Evolutionary conservation across 495 filamentous ascomycete species (phyloP), one percentile per base, ranked within the genome.

Genomic region (Penicillium cataractarum): DNA sequence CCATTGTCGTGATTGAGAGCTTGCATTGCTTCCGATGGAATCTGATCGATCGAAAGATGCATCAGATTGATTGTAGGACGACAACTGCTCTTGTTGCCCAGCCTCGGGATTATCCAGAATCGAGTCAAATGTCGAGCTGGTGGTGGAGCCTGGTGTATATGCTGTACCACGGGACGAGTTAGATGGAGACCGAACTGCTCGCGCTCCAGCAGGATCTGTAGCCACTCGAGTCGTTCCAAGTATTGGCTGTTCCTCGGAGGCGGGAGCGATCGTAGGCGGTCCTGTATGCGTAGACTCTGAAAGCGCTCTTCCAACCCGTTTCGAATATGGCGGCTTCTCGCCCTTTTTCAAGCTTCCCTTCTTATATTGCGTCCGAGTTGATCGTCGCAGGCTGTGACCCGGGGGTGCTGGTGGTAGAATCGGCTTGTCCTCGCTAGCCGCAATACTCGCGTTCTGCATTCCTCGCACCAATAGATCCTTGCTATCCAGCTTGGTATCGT

Each of bases 301-400:
- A 3, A 80, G 58, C 19, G 67, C 68, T 57, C 85, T 83, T 4
- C 82, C 86, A 42, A 86, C 79, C 57, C 95, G 82, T 74, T 91
- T 95, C 0, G 92, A 89, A 64, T 92, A 90, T 27, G 90, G 87
- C 6, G 85, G 82, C 55, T 89, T 83, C 66, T 94, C 90, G 48
- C 90, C 90, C 70, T 90, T 92, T 61, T 87, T 87, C 54, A 92
- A 74, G 78, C 93, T 97, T 13, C 93, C 95, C 56, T 91, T 90
- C 68, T 92, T 82, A 69, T 99, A 99, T 31, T 92, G 92, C 17
- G 95, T 99, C 39, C 92, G 85, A 17, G 92, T 99, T 39, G 96
- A 96, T 57, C 95, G 84, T 63, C 92, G 85, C 55, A 99, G 82
- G 19, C 92, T 90, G 69, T 88, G 87, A 5, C 91, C 90, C 9